Base-by-base conservation (phyloP, 768 basidiomycete genomes). In the Leccinum incarnatum region DNA sequence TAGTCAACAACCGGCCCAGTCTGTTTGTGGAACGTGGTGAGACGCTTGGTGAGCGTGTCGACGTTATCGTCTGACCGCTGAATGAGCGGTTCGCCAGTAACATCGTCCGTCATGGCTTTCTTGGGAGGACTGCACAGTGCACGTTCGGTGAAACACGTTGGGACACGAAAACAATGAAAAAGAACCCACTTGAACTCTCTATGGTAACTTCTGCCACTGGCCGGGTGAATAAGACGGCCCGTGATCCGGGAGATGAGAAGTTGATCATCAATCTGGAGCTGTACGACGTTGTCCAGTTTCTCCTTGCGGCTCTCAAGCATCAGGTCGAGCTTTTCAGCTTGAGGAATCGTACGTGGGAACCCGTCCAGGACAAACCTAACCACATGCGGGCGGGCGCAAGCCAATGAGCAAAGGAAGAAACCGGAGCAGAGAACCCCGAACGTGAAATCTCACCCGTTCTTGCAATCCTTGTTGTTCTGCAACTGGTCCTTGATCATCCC, bases 51-150 rank as follows among this genome's bases (percentile, higher is more conserved):
- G 54, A 99, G 82, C 12, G 95, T 93, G 74, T 97, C 93, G 61
- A 94, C 92, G 64, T 98, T 99, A 78, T 99, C 97, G 74, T 99
- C 97, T 9, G 95, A 94, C 62, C 97, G 90, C 74, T 98, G 96
- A 68, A 96, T 88, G 64, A 99, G 85, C 37, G 94, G 92, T 76
- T 99, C 96, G 58, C 97, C 97, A 4, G 95, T 91, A 36, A 91
- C 79, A 74, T 99, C 97, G 76, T 99, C 97, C 19, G 81, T 81
- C 81, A 93, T 89, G n/a, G 86, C 67, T 77, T 97, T 98, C 82
- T 98, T 98, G 30, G 97, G 97, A 5, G 97, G 97, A 77, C 95
- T 99, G 71, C 60, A 64, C 7, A 51, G 36, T 34, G 14, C 14
- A 5, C 57, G 42, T 27, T 60, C 25, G 59, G 56, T 61, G 62